Evolutionary conservation across 352 stramenopile species (phyloP).

Genomic region (Phytophthora kernoviae): DNA sequence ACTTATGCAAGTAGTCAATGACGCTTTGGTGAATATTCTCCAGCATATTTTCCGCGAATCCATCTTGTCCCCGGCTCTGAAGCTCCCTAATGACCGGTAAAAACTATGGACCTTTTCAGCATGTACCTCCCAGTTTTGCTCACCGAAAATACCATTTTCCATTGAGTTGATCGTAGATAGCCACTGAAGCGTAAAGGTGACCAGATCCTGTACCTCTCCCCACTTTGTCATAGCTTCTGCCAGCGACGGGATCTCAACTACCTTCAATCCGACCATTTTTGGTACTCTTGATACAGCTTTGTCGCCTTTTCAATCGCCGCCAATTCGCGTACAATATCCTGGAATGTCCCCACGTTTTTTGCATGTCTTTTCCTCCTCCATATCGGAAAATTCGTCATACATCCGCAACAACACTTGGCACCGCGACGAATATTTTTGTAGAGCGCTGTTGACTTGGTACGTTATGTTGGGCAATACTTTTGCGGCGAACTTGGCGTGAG

Average conservation of each 20-base stretch:
- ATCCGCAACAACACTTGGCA: constrained; percentile 56
- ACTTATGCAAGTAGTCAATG: constrained; percentile 45
- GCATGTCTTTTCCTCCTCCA: constrained; percentile 65
- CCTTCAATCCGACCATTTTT: constrained; percentile 72
- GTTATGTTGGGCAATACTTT: constrained; percentile 75
- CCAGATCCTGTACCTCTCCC: constrained; percentile 64
- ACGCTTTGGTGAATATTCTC: constrained; percentile 39
- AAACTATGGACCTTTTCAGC: constrained; percentile 43
- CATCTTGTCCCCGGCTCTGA: constrained; percentile 24
- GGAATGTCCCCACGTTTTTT: constrained; percentile 50
- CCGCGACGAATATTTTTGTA: constrained; percentile 57
- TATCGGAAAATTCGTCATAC: constrained; percentile 53
- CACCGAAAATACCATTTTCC: constrained; percentile 70
- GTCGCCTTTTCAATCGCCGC: constrained; percentile 53
- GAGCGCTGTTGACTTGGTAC: constrained; percentile 60
- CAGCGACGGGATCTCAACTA: constrained; percentile 58
- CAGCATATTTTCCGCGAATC: constrained; percentile 50
- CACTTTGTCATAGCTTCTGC: constrained; percentile 47
- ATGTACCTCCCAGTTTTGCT: constrained; percentile 61
- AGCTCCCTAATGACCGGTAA: constrained; percentile 40
- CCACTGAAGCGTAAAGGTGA: constrained; percentile 56
- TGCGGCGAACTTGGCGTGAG: constrained; percentile 62
- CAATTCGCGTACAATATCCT: constrained; percentile 59
- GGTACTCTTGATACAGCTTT: constrained; percentile 70
- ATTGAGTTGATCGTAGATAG: constrained; percentile 45